Conservation (phyloP, 805 yeast genomes). For the Yarrowia sp. region DNA sequence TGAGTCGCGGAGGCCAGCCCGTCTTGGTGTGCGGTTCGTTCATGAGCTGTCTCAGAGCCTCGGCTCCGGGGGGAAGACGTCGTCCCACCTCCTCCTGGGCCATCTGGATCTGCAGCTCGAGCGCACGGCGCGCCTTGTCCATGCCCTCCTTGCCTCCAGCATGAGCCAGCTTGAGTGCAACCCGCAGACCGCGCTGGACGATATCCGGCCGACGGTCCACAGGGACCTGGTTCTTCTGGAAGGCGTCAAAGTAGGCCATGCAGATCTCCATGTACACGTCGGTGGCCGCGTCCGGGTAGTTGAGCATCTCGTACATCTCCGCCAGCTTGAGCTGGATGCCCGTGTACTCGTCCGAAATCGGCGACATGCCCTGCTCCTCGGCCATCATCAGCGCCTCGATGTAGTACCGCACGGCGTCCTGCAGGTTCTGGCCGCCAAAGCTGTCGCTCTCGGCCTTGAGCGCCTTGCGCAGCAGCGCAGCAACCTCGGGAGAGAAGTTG, state of each 20-base stretch:
- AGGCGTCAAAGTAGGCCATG: constrained; percentile 52
- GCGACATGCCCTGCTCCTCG: constrained; percentile 53
- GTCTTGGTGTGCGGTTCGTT: too few species aligned
- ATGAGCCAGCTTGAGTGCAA: constrained; percentile 66
- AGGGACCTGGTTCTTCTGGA: constrained; percentile 45
- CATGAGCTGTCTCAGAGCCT: neutral
- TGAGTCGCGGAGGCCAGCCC: too few species aligned
- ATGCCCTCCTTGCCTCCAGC: constrained; percentile 48
- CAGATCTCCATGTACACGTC: constrained; percentile 66
- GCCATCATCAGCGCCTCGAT: constrained; percentile 70
- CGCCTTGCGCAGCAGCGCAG: constrained; percentile 67
- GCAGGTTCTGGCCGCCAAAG: constrained; percentile 54
- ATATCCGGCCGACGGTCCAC: constrained; percentile 52
- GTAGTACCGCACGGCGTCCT: constrained; percentile 67
- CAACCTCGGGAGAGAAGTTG: constrained; percentile 59
- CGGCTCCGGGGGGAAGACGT: constrained; percentile 33
- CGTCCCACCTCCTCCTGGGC: constrained; percentile 64
- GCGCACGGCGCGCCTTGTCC: constrained; percentile 40
- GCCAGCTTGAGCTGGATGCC: constrained; percentile 86
- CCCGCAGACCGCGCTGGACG: constrained; percentile 67
- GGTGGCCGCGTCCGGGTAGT: constrained; percentile 60
- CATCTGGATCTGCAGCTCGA: constrained; percentile 58
- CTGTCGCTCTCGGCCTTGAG: constrained; percentile 80
- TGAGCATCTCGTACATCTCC: constrained; percentile 77
- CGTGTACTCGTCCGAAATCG: constrained; percentile 74